Base-by-base conservation (phyloP, 2,329 filamentous ascomycete species). In the Monosporascus sp. region DNA sequence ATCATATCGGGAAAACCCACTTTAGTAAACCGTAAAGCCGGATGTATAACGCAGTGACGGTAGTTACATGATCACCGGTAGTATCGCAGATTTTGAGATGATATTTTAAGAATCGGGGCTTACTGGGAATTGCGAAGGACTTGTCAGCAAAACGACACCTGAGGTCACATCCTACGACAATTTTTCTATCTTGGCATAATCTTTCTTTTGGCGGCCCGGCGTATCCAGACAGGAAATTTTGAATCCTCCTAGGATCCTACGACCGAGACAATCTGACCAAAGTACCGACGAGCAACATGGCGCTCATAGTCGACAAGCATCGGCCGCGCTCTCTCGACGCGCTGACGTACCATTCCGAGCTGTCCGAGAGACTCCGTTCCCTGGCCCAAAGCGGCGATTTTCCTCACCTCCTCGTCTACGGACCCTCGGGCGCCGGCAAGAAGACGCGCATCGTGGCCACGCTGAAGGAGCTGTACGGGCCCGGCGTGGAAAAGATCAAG, bases 401-500 rank as follows among this genome's bases (percentile, higher is more conserved):
- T 69, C 94, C 94, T 49, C 95, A 99, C 74, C 85, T 99, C 47
- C 88, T 99, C 57, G 89, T 99, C 59, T 99, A 97, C 69, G 94
- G 94, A 0, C 94, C 94, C 1, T 97, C 93, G 0, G 94, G 94
- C 36, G 94, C 94, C 5, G 94, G 94, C 61, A 99, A 99, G 73
- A 99, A 99, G 74, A 99, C 94, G 1, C 87, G 94, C 44, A 95
- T 97, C 61, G 90, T 97, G 18, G 92, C 94, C 17, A 97, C 93
- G 0, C 77, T 99, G 3, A 96, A 96, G 70, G 93, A 97, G 67
- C 81, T 99, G 7, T 99, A 94, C 71, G 94, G 94, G 0, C 87
- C 93, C 0, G 93, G 94, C 44, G 94, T 96, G n/a, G 95, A 99
- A 68, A 97, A 97, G 80, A 99, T 99, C 80, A 97, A 97, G 77